phyloP scores from a whole-genome alignment of 2,329 filamentous ascomycete genomes.

The Sporothrix brunneoviolacea region DNA sequence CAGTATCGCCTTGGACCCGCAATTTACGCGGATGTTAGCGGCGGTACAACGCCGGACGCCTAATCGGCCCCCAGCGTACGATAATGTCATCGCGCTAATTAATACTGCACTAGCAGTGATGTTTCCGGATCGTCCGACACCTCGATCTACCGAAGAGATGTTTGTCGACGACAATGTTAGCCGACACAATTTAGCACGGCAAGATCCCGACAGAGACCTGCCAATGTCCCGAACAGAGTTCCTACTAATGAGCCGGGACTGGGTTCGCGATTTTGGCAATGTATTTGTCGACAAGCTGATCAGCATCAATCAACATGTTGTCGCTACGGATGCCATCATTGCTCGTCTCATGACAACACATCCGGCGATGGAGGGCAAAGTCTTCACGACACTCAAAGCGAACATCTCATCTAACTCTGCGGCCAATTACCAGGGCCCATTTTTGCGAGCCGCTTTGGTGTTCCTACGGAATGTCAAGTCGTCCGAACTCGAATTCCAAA shows the following conservation, averaged over 20 bases:
- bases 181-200: conserved; percentile 4
- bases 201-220: conserved; percentile 18
- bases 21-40: conserved; percentile 50
- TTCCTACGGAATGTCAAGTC: conserved; percentile 43
- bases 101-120: conserved; percentile 39
- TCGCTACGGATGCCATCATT: conserved; percentile 50
- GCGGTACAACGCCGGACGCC: conserved; percentile 44
- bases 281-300: conserved; percentile 63
- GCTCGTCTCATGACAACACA: conserved; percentile 48
- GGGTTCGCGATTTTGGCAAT: conserved; percentile 27
- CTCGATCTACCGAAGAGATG: conserved; percentile 24
- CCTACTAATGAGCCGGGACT: conserved; percentile 18
- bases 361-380: conserved; percentile 40
- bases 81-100: conserved; percentile 45
- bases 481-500: conserved; percentile 27
- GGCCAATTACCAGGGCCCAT: conserved; percentile 44
- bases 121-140: conserved; percentile 13
- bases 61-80: conserved; percentile 47
- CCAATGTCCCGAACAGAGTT: conserved; percentile 19
- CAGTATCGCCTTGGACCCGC: conserved; percentile 41
- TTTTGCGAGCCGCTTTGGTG: conserved; percentile 44
- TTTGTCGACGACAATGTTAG: conserved; percentile 31
- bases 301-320: conserved; percentile 49
- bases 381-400: conserved; percentile 47
- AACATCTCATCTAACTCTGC: conserved; percentile 47